Percentiles rank a stretch among this genome's conserved stretches.
Evolutionary conservation across 371 early-diverging fungal species (phyloP).

Genomic region (Ordospora pajunii): DNA sequence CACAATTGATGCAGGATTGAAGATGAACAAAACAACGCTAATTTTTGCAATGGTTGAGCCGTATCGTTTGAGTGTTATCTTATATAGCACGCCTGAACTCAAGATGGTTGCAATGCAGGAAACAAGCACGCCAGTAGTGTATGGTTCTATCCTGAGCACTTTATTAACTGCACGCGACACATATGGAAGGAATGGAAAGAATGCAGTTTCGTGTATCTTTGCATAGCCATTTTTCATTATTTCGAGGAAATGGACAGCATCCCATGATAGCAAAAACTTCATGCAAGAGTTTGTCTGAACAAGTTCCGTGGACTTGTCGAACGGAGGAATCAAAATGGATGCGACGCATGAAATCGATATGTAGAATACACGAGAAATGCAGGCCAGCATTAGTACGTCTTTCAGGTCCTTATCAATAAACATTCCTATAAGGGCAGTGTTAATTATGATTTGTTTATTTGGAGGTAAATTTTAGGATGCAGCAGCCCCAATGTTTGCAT

Average conservation of each 20-base stretch:
- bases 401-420: background rate
- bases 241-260: conserved; percentile 54
- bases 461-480: background rate
- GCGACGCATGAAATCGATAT: conserved; percentile 12
- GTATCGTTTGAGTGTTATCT: conserved; percentile 27
- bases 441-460: background rate
- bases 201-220: conserved; percentile 54
- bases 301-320: conserved; percentile 47
- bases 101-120: conserved; percentile 39
- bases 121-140: conserved; percentile 40
- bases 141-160: background rate
- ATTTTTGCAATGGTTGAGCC: conserved; percentile 4
- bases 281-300: background rate
- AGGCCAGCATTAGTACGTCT: background rate
- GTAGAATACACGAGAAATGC: conserved; percentile 30
- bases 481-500: background rate
- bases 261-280: conserved; percentile 58
- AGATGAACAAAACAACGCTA: conserved; percentile 47
- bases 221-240: conserved; percentile 55
- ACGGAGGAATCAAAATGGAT: conserved; percentile 26
- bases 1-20: conserved; percentile 55
- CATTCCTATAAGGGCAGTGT: background rate
- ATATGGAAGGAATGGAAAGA: conserved; percentile 57
- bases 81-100: conserved; percentile 45
- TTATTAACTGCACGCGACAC: background rate